Percentiles rank a stretch among this genome's conserved stretches.
Conservation (phyloP, 1,284 basidiomycete species). For the Trametes polyzona region DNA sequence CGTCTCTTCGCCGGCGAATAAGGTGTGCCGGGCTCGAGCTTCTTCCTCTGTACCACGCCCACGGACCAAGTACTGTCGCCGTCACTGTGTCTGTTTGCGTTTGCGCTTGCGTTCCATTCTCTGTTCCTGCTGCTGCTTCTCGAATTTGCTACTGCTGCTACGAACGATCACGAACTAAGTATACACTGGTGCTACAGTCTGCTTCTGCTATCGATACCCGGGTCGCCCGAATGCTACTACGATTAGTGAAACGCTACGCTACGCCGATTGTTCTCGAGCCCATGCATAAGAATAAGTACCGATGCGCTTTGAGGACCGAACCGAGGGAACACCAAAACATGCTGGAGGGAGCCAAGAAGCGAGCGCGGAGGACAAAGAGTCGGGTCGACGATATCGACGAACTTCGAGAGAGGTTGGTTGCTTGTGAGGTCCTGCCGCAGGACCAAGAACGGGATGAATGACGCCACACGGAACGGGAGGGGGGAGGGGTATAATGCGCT, state of each 20-base stretch:
- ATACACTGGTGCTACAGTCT: slow-evolving; percentile 27
- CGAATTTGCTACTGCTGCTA: too few species aligned
- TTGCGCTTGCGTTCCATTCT: too few species aligned
- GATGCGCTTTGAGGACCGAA: slow-evolving; percentile 1
- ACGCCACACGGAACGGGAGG: background rate
- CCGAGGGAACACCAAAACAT: background rate
- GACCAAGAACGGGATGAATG: background rate
- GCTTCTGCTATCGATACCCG: slow-evolving; percentile 31
- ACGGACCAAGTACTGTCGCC: background rate
- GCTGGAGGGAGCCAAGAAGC: background rate
- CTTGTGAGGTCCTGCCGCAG: slow-evolving; percentile 7
- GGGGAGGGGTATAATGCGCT: slow-evolving; percentile 7
- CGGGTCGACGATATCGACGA: too few species aligned
- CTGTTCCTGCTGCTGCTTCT: too few species aligned
- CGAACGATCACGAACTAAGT: slow-evolving; percentile 21
- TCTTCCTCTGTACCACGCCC: background rate
- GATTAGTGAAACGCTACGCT: slow-evolving; percentile 23
- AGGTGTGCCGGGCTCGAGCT: background rate
- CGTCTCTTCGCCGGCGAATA: slow-evolving; percentile 85
- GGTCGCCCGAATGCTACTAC: slow-evolving; percentile 24
- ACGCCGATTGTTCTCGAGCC: slow-evolving; percentile 11
- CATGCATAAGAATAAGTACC: slow-evolving; percentile 16
- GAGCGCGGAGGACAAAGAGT: background rate
- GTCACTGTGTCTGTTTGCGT: too few species aligned
- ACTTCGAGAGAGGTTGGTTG: background rate